Evolutionary conservation across 1,284 basidiomycete species (phyloP), one percentile per base, ranked within the genome.

Genomic region (Ceratobasidium sp.): DNA sequence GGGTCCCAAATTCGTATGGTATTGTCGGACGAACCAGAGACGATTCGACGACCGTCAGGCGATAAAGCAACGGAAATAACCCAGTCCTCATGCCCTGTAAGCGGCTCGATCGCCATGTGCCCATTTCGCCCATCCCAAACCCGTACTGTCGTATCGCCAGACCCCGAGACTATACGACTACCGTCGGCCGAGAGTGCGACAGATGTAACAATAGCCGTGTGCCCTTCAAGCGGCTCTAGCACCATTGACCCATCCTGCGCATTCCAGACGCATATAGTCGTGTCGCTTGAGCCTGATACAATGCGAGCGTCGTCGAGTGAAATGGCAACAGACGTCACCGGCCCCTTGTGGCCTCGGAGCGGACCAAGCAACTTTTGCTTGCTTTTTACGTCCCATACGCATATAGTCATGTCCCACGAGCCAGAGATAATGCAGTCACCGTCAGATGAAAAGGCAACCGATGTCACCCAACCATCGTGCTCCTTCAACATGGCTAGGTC

Each of bases 181-280:
- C 60, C 60, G 34, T 64, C 60, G 0, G 60, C 43, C 4, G 60
- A 64, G 22, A 31, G 50, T 31, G 43, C 15, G 35, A 52, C n/a
- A 2, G 47, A 31, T 2, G 17, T 13, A n/a, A 64, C 47, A 10
- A 27, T 12, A 12, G 17, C 17, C n/a, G 17, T 64, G 34, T 64
- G 45, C 1, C 60, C 60, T 5, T 47, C 27, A 3, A 64, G 43
- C 10, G 47, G 42, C 6, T 40, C 29, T 7, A 54, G 43, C 3
- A 60, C 15, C 27, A 31, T 31, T 25, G 8, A 13, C n/a, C 62
- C 25, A 43, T 22, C 50, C 64, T 45, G n/a, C 6, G 27, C 22
- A 47, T 69, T 65, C 67, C 67, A 69, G 6, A 69, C 20, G 12
- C 43, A 60, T 13, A 69, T 29, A n/a, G 67, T 69, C 12, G 35